These are phyloP conservation scores for Mucor sp. DNA, from an alignment of 371 early-diverging fungal species.

Conservation along the genomic window DNA sequence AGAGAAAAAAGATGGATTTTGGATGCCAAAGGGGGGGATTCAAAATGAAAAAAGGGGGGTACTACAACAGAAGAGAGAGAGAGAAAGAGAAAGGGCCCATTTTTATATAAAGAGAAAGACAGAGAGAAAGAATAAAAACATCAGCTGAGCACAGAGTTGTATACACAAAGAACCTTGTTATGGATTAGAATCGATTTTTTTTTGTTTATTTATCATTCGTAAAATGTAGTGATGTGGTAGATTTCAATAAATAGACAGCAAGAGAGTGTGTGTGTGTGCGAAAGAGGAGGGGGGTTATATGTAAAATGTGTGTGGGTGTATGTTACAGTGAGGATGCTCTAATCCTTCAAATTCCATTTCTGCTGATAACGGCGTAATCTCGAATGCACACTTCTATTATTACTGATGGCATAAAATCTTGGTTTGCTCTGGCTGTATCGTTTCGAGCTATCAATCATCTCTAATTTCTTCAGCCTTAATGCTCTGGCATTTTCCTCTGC, in stretches of 20 bases:
- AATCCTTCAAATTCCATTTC: conserved; percentile 9
- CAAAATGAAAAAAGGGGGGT: not conserved
- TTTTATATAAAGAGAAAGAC: not conserved
- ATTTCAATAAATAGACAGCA: not conserved
- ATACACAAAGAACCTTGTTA: not conserved
- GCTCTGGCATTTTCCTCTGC: conserved; percentile 9
- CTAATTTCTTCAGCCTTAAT: conserved; percentile 14
- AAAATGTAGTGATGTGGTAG: not conserved
- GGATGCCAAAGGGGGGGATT: not conserved
- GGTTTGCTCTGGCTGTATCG: not conserved
- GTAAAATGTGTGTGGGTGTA: not conserved
- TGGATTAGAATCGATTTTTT: not conserved
- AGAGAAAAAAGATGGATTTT: not conserved
- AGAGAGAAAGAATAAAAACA: not conserved
- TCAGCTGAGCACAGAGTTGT: not conserved
- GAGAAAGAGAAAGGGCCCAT: not conserved
- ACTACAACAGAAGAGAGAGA: not conserved
- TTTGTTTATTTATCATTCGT: not conserved
- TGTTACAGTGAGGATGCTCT: not conserved
- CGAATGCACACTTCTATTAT: conserved; percentile 11
- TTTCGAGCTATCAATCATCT: conserved; percentile 11
- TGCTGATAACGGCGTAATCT: conserved; percentile 19
- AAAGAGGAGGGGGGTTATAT: conserved; percentile 3
- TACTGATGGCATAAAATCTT: conserved; percentile 5
- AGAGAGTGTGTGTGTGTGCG: not conserved